Base-by-base conservation (phyloP, 2,329 filamentous ascomycete genomes). In the Aspergillus hiratsukae region DNA sequence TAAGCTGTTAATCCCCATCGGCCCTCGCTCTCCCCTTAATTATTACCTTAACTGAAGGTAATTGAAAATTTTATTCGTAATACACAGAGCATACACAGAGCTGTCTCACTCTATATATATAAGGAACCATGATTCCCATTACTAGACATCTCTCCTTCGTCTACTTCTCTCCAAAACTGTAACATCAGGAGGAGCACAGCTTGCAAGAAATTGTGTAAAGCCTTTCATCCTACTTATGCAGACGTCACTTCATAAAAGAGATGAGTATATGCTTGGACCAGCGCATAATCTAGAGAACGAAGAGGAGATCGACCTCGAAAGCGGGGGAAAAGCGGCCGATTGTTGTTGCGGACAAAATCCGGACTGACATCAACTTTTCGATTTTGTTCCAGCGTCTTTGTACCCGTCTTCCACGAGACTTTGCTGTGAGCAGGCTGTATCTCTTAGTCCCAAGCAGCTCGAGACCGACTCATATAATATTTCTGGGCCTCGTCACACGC, bases 261-360 rank as follows among this genome's bases (percentile, higher is more conserved):
- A 37, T 5, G 5, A 37, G 31, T 17, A 37, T 37, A n/a, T 37
- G 31, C 14, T 6, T 7, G 14, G 14, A 17, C 31, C 14, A 52
- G 19, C 19, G 6, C 4, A 7, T n/a, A 23, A 3, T 23, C 23
- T 23, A 23, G 37, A 25, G 25, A 27, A 52, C 17, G 23, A n/a
- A 17, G 14, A 43, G 23, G 17, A 29, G 35, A 45, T 52, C 17
- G 35, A 41, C 48, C 40, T 11, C 52, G 17, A 27, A 54, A 55
- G 56, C 52, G 53, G 55, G 55, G 57, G 52, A 53, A 37, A 57
- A 46, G 61, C 62, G 62, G 62, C 54, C 57, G 52, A 64, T 64
- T 60, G 55, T 63, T 63, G 49, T 61, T 63, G 62, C 62, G 62
- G 61, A 52, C 51, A 43, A 52, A 58, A 55, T 51, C 52, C 41